phyloP scores from a whole-genome alignment of 1,139 yeast species.

The Taiozyma sp. region DNA sequence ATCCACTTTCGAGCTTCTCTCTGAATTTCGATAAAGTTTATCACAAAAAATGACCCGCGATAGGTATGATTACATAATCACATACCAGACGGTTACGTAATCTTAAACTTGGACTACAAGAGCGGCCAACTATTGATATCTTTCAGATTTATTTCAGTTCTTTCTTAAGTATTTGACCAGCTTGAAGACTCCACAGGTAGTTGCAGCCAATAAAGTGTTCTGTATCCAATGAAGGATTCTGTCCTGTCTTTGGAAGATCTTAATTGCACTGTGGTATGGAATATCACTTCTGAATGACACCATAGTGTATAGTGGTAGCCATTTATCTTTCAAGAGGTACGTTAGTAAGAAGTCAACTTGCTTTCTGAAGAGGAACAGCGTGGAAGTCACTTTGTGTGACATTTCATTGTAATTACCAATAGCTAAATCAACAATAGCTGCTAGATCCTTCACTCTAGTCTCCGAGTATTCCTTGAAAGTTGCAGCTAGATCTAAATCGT shows the following conservation, averaged over 20 bases:
- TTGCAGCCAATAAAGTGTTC: conserved; percentile 1
- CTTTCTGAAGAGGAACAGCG: conserved; percentile 59
- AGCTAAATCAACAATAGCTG: conserved; percentile 75
- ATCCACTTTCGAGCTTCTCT: neutral
- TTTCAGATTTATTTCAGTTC: neutral
- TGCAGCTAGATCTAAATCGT: conserved; percentile 33
- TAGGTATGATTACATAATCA: neutral
- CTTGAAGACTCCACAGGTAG: neutral
- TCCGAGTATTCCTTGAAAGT: conserved; percentile 59
- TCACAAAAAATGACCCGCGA: neutral
- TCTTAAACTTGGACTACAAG: no score
- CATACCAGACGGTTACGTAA: no score
- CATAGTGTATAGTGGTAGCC: conserved; percentile 93
- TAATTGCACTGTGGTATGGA: conserved; percentile 66
- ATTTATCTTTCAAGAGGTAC: conserved; percentile 46
- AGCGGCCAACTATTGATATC: no score
- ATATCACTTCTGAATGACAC: conserved; percentile 85
- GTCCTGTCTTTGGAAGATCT: conserved; percentile 47
- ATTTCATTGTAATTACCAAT: conserved; percentile 81
- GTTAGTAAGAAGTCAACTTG: conserved; percentile 64
- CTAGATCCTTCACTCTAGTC: conserved; percentile 59
- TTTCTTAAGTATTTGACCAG: neutral
- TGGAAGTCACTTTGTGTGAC: conserved; percentile 78
- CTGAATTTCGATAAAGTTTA: neutral
- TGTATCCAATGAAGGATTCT: conserved; percentile 29